phyloP scores from a whole-genome alignment of 179 eudicot genomes.

The Spergularia azorica region DNA sequence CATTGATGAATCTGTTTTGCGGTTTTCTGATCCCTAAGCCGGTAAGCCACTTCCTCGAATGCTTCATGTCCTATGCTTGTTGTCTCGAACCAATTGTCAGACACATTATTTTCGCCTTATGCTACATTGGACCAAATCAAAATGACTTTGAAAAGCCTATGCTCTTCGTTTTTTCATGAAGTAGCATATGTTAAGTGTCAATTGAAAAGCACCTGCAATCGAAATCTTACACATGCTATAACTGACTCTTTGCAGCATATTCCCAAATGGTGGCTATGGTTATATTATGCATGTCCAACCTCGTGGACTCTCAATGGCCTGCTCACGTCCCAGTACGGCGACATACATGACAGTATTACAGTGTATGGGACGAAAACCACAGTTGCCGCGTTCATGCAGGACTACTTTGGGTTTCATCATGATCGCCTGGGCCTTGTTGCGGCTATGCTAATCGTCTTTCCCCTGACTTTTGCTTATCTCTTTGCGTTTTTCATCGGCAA shows the following conservation, averaged over 20 bases:
- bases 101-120: background rate
- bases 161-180: background rate
- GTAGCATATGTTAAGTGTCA: background rate
- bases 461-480: constrained; percentile 45
- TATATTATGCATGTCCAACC: constrained; percentile 56
- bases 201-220: background rate
- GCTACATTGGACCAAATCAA: background rate
- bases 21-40: constrained; percentile 70
- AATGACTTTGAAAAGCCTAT: background rate
- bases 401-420: constrained; percentile 59
- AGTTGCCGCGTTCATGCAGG: constrained; percentile 49
- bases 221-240: constrained; percentile 3
- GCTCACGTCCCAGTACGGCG: constrained; percentile 77
- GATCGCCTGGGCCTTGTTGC: constrained; percentile 50
- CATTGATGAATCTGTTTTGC: constrained; percentile 54
- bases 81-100: no score
- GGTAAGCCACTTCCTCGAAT: constrained; percentile 40
- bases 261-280: constrained; percentile 83
- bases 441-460: constrained; percentile 45
- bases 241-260: constrained; percentile 47
- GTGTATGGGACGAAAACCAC: constrained; percentile 52
- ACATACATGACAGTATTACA: constrained; percentile 37
- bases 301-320: constrained; percentile 64
- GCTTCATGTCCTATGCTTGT: background rate
- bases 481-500: constrained; percentile 42